A percentile compares a stretch with the other conserved stretches of the same genome.
Evolutionary conservation across 129 eudicot species (phyloP).

Genomic region (sunflower (Helianthus annuus)): HanXRQr2.0-SUNRISE NC_035442.2:179706753-179707252

Average conservation of each 20-base stretch:
- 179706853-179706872: too few relatives aligned
- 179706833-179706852: too few relatives aligned
- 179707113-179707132: slow-evolving; percentile 7
- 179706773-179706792: too few relatives aligned
- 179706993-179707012: neutral
- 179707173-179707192: slow-evolving; percentile 47
- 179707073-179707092: neutral
- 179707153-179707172: slow-evolving; percentile 48
- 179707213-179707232: slow-evolving; percentile 31
- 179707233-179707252: slow-evolving; percentile 19
- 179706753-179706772: too few relatives aligned
- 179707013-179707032: neutral
- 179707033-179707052: neutral
- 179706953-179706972: neutral
- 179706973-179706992: neutral
- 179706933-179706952: too few relatives aligned
- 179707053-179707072: too few relatives aligned
- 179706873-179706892: too few relatives aligned
- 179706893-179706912: too few relatives aligned
- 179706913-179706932: too few relatives aligned
- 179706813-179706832: too few relatives aligned
- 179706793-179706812: too few relatives aligned
- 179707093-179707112: slow-evolving; percentile 4
- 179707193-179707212: slow-evolving; percentile 44
- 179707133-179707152: slow-evolving; percentile 65